Conservation (phyloP, 768 basidiomycete species). For the Paxillus rubicundulus region DNA sequence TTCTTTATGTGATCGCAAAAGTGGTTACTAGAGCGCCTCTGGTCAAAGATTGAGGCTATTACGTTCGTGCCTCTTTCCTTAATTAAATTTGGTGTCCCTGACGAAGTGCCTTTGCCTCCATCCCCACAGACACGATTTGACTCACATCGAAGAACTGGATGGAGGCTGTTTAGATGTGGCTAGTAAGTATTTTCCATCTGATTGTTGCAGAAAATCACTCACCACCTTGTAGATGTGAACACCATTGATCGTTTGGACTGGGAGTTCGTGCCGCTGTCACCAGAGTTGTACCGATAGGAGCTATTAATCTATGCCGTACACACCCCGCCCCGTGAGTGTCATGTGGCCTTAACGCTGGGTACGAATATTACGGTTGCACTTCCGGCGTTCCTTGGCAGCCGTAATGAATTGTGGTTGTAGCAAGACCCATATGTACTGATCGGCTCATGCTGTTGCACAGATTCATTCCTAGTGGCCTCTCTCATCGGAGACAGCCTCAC, state of each 20-base stretch:
- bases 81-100: not conserved
- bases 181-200: conserved; percentile 11
- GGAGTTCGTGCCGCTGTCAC: not conserved
- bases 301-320: conserved; percentile 2
- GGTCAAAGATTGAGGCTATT: conserved; percentile 16
- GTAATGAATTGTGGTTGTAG: too few relatives aligned
- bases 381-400: too few relatives aligned
- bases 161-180: conserved; percentile 17
- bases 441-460: too few relatives aligned
- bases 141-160: conserved; percentile 19
- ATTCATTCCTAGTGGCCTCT: too few relatives aligned
- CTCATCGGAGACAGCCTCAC: too few relatives aligned
- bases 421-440: too few relatives aligned
- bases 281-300: not conserved
- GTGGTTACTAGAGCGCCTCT: conserved; percentile 8
- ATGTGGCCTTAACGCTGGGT: too few relatives aligned
- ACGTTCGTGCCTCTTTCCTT: conserved; percentile 10
- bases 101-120: not conserved
- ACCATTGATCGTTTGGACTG: not conserved
- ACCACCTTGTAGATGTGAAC: conserved; percentile 11
- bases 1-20: conserved; percentile 38
- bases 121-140: conserved; percentile 14
- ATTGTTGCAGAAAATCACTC: not conserved
- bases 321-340: too few relatives aligned
- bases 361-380: too few relatives aligned